phyloP scores from a whole-genome alignment of 192 early-diverging fungal species.

The Backusella luteola region DNA sequence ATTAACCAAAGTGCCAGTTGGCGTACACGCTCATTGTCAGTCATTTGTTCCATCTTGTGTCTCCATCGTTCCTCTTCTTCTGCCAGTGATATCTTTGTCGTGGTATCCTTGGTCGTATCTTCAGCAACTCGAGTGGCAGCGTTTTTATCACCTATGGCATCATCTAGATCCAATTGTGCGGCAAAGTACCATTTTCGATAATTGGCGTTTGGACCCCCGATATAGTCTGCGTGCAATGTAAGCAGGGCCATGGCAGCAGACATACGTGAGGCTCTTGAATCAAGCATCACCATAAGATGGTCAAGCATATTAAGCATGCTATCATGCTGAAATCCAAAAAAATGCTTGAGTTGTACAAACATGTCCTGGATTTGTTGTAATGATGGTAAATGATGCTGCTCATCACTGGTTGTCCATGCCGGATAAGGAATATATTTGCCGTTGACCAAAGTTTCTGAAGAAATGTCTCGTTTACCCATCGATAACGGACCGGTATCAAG shows the following conservation, averaged over 20 bases:
- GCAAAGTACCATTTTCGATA: constrained; percentile 88
- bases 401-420: constrained; percentile 45
- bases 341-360: constrained; percentile 63
- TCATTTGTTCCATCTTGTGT: constrained; percentile 66
- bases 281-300: constrained; percentile 74
- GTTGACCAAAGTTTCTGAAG: constrained; percentile 4
- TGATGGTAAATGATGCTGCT: constrained; percentile 61
- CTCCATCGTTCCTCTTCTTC: constrained; percentile 64
- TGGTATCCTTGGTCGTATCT: not conserved
- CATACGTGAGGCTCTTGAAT: constrained; percentile 80
- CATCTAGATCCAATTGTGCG: constrained; percentile 63
- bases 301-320: constrained; percentile 79
- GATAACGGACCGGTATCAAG: not conserved
- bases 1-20: constrained; percentile 76
- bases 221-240: constrained; percentile 77
- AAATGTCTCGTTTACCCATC: not conserved
- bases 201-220: constrained; percentile 80
- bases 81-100: constrained; percentile 18
- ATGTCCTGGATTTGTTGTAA: constrained; percentile 69
- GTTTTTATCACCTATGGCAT: constrained; percentile 40
- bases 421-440: constrained; percentile 25
- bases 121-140: constrained; percentile 11
- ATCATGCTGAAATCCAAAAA: constrained; percentile 79
- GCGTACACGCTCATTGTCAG: constrained; percentile 65
- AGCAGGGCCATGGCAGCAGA: constrained; percentile 64